These are phyloP conservation scores for Fusarium cicatricum DNA, from an alignment of 2,329 filamentous ascomycete species.

Conservation along the genomic window DNA sequence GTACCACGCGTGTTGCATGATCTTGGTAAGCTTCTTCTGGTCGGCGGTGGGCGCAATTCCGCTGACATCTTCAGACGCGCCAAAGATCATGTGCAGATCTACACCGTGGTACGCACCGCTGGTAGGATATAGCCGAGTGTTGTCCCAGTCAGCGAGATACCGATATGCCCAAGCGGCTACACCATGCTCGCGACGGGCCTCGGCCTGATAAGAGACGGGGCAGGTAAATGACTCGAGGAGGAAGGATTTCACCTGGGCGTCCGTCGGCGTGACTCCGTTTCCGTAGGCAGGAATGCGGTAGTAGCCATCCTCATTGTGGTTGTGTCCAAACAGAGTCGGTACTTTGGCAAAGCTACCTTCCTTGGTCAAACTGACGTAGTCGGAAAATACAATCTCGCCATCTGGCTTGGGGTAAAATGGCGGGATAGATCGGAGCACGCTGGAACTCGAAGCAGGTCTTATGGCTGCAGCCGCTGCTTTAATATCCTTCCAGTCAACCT, in stretches of 20 bases:
- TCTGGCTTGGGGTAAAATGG: conserved; percentile 55
- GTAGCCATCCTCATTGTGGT: conserved; percentile 57
- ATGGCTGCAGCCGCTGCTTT: conserved; percentile 49
- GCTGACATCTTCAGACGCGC: conserved; percentile 50
- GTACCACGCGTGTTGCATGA: conserved; percentile 53
- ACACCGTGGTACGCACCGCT: conserved; percentile 60
- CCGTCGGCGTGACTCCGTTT: conserved; percentile 49
- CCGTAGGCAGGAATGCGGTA: conserved; percentile 55
- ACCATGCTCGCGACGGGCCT: conserved; percentile 44
- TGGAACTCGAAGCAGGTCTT: conserved; percentile 44
- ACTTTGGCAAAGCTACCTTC: conserved; percentile 50
- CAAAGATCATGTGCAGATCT: conserved; percentile 58
- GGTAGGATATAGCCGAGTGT: conserved; percentile 53
- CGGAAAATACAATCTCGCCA: conserved; percentile 50
- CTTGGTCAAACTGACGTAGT: conserved; percentile 48
- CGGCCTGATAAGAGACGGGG: conserved; percentile 51
- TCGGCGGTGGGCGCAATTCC: conserved; percentile 44
- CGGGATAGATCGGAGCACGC: conserved; percentile 48
- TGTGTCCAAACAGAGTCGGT: conserved; percentile 54
- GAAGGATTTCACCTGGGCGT: conserved; percentile 49
- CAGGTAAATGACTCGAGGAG: conserved; percentile 57
- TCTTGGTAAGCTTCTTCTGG: conserved; percentile 45
- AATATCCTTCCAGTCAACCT: conserved; percentile 47
- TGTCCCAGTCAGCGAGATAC: conserved; percentile 60
- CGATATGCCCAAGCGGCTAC: conserved; percentile 56